Percentiles rank a stretch among this genome's conserved stretches.
Conservation (phyloP, 1,284 basidiomycete species). For the Heterobasidion occidentale region DNA sequence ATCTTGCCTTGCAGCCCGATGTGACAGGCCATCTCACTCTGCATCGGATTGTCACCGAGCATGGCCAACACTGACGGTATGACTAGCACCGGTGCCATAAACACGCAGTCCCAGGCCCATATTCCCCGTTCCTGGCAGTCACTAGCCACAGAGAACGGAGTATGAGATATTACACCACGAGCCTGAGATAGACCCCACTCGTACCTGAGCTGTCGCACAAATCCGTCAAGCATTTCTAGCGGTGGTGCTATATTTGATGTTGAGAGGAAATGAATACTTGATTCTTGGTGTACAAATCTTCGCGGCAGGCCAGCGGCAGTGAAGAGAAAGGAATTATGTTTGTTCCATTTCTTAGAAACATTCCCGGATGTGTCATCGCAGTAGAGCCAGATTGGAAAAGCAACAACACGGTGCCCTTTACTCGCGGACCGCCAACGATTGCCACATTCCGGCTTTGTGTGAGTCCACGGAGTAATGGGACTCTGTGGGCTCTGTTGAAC, state of each 20-base stretch:
- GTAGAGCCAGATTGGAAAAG: slow-evolving; percentile 30
- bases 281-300: slow-evolving; percentile 11
- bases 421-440: slow-evolving; percentile 14
- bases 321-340: slow-evolving; percentile 28
- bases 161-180: neutral
- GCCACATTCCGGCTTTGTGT: neutral
- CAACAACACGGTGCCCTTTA: slow-evolving; percentile 10
- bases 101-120: slow-evolving; percentile 26
- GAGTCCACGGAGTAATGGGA: neutral
- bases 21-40: slow-evolving; percentile 34
- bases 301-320: slow-evolving; percentile 20
- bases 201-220: slow-evolving; percentile 18
- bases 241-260: slow-evolving; percentile 31
- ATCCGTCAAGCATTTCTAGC: slow-evolving; percentile 32
- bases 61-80: slow-evolving; percentile 26
- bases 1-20: slow-evolving; percentile 28
- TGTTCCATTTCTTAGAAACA: slow-evolving; percentile 34
- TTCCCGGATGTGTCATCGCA: slow-evolving; percentile 39
- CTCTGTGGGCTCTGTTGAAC: no score
- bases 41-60: no score
- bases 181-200: slow-evolving; percentile 11
- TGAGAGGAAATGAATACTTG: slow-evolving; percentile 26
- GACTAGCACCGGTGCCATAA: slow-evolving; percentile 22
- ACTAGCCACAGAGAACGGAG: slow-evolving; percentile 11
- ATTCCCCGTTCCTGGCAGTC: slow-evolving; percentile 20